Percentiles rank a stretch among this genome's conserved stretches.
phyloP scores from a whole-genome alignment of 1,284 basidiomycete species.

The Cutaneotrichosporon mucoides region DNA sequence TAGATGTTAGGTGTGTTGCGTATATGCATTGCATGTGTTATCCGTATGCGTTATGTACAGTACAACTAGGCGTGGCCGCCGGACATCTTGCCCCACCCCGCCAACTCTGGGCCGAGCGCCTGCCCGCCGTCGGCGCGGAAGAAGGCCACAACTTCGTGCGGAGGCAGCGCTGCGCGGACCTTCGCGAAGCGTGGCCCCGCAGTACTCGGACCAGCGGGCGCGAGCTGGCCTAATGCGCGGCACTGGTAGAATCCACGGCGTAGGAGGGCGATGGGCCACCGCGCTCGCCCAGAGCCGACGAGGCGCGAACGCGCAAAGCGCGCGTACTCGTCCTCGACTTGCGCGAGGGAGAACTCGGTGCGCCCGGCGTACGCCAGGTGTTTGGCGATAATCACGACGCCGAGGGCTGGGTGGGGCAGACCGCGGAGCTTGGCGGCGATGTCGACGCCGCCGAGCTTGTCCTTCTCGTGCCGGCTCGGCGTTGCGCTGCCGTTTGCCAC shows the following conservation, averaged over 20 bases:
- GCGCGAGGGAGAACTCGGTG: constrained; percentile 55
- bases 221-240: constrained; percentile 35
- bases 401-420: constrained; percentile 43
- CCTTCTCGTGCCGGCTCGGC: background rate
- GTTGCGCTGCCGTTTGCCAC: background rate
- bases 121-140: constrained; percentile 44
- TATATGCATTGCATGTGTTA: background rate
- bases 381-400: constrained; percentile 55
- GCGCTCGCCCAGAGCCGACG: constrained; percentile 44
- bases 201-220: constrained; percentile 27
- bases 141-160: constrained; percentile 46
- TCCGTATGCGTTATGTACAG: background rate
- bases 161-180: constrained; percentile 39
- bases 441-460: background rate
- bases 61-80: constrained; percentile 41
- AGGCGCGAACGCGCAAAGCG: constrained; percentile 46
- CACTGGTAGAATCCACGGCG: constrained; percentile 43
- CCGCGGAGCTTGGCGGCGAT: constrained; percentile 21
- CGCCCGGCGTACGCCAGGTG: constrained; percentile 66
- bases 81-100: constrained; percentile 44
- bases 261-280: constrained; percentile 43
- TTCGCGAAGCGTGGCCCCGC: constrained; percentile 40
- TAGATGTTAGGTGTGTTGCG: background rate
- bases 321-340: constrained; percentile 48
- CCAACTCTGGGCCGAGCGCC: constrained; percentile 42